Evolutionary conservation across 1,284 basidiomycete genomes (phyloP).

Genomic region (Tilletia indica): DNA sequence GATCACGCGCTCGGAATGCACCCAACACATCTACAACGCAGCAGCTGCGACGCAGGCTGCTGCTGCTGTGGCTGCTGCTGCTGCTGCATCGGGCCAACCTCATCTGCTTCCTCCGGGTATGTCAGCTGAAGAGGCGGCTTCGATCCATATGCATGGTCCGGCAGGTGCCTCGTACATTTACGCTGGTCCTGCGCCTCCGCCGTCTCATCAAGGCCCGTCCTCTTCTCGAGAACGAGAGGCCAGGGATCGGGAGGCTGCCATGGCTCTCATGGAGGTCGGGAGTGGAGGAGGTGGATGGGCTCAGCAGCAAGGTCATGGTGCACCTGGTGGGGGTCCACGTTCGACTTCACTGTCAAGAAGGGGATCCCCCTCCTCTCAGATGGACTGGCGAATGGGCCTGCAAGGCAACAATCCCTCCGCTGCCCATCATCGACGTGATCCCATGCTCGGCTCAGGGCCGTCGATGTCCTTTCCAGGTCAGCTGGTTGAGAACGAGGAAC

Average conservation of each 20-base stretch:
- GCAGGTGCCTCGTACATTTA: not conserved
- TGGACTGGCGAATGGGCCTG: conserved; percentile 4
- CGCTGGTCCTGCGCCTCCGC: not conserved
- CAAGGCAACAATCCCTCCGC: not conserved
- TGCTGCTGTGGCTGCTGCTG: conserved; percentile 2
- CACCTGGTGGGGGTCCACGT: conserved; percentile 8
- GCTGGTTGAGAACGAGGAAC: conserved; percentile 16
- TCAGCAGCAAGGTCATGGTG: not conserved
- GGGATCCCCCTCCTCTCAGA: conserved; percentile 2
- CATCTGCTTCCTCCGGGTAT: conserved; percentile 12
- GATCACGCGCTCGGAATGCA: conserved; percentile 6
- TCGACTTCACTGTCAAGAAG: not conserved
- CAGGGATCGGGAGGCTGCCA: conserved; percentile 50
- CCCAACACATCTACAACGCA: not conserved
- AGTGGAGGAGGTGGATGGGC: conserved; percentile 21
- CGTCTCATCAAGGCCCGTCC: not conserved
- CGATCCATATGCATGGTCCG: not conserved
- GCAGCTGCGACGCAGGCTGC: not conserved
- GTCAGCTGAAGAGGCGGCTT: conserved; percentile 3
- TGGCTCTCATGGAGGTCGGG: conserved; percentile 52
- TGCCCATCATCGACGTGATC: conserved; percentile 19
- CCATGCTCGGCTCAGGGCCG: not conserved
- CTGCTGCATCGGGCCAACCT: not conserved
- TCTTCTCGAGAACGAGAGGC: conserved; percentile 32
- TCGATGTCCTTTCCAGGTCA: not conserved